Conservation (phyloP, 139 green algal species). For the Nannochloris sp. region DNA sequence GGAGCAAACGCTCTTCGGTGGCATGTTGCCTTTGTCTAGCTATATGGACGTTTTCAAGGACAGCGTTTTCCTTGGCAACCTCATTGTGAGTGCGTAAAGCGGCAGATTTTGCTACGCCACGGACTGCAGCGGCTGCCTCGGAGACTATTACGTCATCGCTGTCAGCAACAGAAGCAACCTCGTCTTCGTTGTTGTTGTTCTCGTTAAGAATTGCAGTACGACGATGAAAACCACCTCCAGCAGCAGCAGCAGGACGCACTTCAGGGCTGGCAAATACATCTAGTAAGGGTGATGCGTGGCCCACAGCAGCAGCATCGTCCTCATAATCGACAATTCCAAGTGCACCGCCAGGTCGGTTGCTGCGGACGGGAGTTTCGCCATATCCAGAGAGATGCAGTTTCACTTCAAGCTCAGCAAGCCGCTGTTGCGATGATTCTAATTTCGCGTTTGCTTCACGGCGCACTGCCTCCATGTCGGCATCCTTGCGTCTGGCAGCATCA, state of each 20-base stretch:
- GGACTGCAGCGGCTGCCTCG: not conserved
- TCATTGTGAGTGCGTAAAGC: not conserved
- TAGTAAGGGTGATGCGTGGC: too few relatives aligned
- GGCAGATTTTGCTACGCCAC: not conserved
- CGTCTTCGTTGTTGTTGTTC: not conserved
- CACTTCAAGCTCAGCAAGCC: not conserved
- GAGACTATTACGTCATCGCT: not conserved
- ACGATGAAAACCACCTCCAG: not conserved
- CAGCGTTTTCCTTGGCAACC: not conserved
- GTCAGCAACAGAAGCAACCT: not conserved
- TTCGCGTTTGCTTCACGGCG: not conserved
- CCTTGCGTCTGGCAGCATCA: not conserved
- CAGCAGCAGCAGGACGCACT: not conserved
- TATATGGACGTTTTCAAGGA: not conserved
- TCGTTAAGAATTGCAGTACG: not conserved
- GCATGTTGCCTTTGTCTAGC: not conserved
- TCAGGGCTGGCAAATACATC: too few relatives aligned
- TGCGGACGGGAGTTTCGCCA: not conserved
- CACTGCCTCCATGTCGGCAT: constrained; percentile 1
- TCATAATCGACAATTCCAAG: not conserved
- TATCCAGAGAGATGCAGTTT: not conserved
- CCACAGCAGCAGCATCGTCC: not conserved
- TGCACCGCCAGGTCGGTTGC: not conserved
- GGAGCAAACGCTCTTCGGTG: not conserved
- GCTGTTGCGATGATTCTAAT: not conserved